A percentile compares a stretch with the other conserved stretches of the same genome.
phyloP scores from a whole-genome alignment of 768 basidiomycete species.

The Melanogaster broomeanus region DNA sequence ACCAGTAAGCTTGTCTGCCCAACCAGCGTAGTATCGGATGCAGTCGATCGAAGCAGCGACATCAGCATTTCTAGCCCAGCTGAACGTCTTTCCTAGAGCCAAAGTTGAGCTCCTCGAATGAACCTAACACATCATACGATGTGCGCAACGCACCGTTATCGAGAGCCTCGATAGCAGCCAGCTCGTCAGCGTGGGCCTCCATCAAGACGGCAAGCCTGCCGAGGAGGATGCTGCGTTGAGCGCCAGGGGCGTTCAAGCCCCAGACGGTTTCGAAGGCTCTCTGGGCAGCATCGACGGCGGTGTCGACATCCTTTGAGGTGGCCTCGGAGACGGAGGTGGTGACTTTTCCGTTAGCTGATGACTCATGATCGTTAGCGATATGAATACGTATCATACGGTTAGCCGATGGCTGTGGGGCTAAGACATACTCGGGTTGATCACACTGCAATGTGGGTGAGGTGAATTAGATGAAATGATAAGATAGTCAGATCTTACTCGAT shows the following conservation, averaged over 20 bases:
- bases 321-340: slow-evolving; percentile 61
- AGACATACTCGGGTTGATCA: slow-evolving; percentile 55
- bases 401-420: background rate
- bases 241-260: slow-evolving; percentile 63
- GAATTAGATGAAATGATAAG: background rate
- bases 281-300: slow-evolving; percentile 68
- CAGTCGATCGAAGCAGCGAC: slow-evolving; percentile 46
- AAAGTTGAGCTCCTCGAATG: background rate
- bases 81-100: slow-evolving; percentile 53
- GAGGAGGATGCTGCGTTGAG: slow-evolving; percentile 54
- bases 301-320: slow-evolving; percentile 70
- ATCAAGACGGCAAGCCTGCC: slow-evolving; percentile 65
- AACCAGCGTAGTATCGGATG: slow-evolving; percentile 83
- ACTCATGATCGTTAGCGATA: slow-evolving; percentile 15
- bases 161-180: slow-evolving; percentile 74
- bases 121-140: background rate
- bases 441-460: slow-evolving; percentile 34
- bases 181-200: slow-evolving; percentile 58
- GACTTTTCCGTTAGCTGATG: slow-evolving; percentile 61
- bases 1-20: slow-evolving; percentile 85
- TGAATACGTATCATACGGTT: slow-evolving; percentile 8
- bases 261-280: slow-evolving; percentile 63
- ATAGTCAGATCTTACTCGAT: slow-evolving; percentile 60
- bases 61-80: slow-evolving; percentile 49
- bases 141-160: slow-evolving; percentile 51